phyloP scores from a whole-genome alignment of 495 filamentous ascomycete species.

The Hypoxylon intermedium region DNA sequence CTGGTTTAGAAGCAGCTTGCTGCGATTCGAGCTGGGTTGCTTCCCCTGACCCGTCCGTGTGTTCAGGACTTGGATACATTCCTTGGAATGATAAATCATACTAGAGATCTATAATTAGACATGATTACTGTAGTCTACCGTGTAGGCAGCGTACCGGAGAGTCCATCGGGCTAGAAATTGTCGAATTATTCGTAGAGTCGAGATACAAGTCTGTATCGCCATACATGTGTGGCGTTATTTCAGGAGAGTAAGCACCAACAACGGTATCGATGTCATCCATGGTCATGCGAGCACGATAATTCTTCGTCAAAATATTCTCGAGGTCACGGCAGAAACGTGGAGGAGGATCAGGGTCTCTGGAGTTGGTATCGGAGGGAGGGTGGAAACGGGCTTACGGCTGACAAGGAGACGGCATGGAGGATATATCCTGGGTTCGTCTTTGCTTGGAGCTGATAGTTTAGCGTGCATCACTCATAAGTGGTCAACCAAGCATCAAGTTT shows the following conservation, averaged over 20 bases:
- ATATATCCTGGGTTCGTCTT: constrained; percentile 30
- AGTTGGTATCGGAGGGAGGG: not conserved
- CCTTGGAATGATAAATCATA: constrained; percentile 46
- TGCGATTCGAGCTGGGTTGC: constrained; percentile 49
- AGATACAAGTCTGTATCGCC: constrained; percentile 50
- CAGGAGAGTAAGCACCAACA: constrained; percentile 46
- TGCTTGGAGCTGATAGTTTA: constrained; percentile 13
- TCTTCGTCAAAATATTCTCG: not conserved
- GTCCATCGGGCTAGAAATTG: constrained; percentile 51
- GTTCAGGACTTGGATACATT: constrained; percentile 49
- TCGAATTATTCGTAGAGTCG: constrained; percentile 46
- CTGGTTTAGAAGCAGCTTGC: constrained; percentile 47
- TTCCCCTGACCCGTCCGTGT: constrained; percentile 39
- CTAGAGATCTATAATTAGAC: constrained; percentile 35
- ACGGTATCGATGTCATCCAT: constrained; percentile 45
- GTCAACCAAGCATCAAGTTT: constrained; percentile 23
- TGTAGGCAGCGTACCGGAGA: constrained; percentile 43
- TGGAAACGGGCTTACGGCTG: constrained; percentile 9
- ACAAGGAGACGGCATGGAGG: constrained; percentile 17
- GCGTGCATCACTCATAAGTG: constrained; percentile 19
- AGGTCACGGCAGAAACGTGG: not conserved
- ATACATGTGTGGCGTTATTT: constrained; percentile 47
- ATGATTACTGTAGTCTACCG: not conserved
- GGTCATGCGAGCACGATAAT: constrained; percentile 9
- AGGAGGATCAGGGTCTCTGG: not conserved